Evolutionary conservation across 129 eudicot species (phyloP), one percentile per base, ranked within the genome.

Genomic region (Flaveria brownii): DNA sequence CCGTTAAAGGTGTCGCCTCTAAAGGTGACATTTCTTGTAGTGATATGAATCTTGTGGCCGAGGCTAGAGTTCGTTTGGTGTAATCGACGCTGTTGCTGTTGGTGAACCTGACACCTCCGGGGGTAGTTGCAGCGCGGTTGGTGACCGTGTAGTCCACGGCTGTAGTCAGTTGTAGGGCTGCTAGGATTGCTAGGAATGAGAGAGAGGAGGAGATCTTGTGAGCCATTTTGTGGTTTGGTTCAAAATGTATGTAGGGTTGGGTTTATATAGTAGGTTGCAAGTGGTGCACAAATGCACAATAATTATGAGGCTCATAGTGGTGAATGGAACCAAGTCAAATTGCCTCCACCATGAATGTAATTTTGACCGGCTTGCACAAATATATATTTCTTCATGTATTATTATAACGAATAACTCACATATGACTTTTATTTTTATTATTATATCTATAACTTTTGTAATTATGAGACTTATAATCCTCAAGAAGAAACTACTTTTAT

Each of bases 81-180:
- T 82, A 83, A 26, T 68, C 72, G 10, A 9, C 23, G 1, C 96
- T 92, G 23, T 88, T 86, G 42, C 85, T 76, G 18, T 70, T 60
- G 17, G 28, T 69, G 84, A 88, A 92, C 8, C 71, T 77, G 55
- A 63, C 54, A 0, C 98, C 96, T 2, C 96, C 98, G 0, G 85
- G 84, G 47, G 92, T 84, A 18, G 68, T 0, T 36, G 83, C 45
- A 2, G 92, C 91, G 1, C 25, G 43, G 86, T 90, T 86, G 62
- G 83, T 74, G 50, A 80, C 85, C 2, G 55, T 55, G 86, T 88
- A 91, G 68, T 78, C 75, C 10, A 90, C 91, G 47, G 92, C 96
- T 11, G 67, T 20, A 33, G 51, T 74, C 8, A 50, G 72, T 69
- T 60, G 85, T 13, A 80, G 52, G 66, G 74, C 18, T 71, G 92